Evolutionary conservation across 805 yeast species (phyloP).

Genomic region (Zygosaccharomyces lentus): DNA sequence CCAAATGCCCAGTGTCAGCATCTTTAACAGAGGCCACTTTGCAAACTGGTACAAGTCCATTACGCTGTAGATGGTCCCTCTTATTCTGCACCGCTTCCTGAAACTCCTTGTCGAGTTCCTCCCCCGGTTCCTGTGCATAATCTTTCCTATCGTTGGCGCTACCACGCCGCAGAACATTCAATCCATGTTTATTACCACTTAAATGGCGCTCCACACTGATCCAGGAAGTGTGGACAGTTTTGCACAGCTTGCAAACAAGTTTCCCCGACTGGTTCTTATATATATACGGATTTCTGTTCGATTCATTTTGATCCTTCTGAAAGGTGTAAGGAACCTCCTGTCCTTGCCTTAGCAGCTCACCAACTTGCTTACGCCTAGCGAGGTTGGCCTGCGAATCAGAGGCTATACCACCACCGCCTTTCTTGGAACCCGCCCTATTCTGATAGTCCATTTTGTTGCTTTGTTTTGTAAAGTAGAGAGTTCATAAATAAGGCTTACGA

Average conservation of each 20-base stretch:
- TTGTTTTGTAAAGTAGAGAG: too few relatives aligned
- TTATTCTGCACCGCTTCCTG: conserved; percentile 20
- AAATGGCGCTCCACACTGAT: conserved; percentile 80
- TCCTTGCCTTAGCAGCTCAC: conserved; percentile 47
- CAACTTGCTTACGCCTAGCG: conserved; percentile 62
- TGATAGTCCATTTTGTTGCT: conserved; percentile 71
- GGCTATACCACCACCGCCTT: conserved; percentile 89
- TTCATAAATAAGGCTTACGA: background rate
- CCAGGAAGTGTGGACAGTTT: conserved; percentile 76
- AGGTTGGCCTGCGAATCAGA: conserved; percentile 64
- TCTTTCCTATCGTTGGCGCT: conserved; percentile 29
- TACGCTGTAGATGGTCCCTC: conserved; percentile 13
- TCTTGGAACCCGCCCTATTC: conserved; percentile 83
- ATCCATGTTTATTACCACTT: conserved; percentile 77
- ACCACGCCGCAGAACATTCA: conserved; percentile 64
- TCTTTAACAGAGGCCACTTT: conserved; percentile 66
- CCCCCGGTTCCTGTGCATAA: conserved; percentile 21
- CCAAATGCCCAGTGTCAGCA: conserved; percentile 52
- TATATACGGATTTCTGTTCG: conserved; percentile 59
- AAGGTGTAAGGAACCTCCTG: conserved; percentile 38
- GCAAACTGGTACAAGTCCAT: conserved; percentile 51
- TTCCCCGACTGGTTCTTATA: conserved; percentile 79
- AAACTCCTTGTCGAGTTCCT: conserved; percentile 23
- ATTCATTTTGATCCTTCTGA: conserved; percentile 38
- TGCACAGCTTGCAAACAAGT: conserved; percentile 78